A percentile compares a stretch with the other conserved stretches of the same genome.
Conservation (phyloP, 1,284 basidiomycete species). For the Exobasidium cylindrosporum region DNA sequence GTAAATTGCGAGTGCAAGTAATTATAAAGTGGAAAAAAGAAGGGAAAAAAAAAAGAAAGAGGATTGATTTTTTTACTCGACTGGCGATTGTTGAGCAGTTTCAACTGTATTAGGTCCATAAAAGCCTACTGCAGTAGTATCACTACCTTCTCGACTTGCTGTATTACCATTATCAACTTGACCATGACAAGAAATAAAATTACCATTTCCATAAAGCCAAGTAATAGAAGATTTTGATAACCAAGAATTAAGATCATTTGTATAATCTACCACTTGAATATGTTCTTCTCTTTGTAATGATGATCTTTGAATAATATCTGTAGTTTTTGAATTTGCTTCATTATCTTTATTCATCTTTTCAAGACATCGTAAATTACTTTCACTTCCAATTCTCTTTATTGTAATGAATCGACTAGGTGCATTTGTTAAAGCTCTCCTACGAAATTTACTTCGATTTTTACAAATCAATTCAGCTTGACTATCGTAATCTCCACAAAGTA, state of each 20-base stretch:
- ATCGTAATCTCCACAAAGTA: not conserved
- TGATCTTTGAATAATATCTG: not conserved
- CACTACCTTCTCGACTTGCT: not conserved
- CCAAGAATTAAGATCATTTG: not conserved
- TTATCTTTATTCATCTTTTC: not conserved
- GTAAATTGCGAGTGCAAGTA: too few relatives aligned
- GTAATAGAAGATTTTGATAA: not conserved
- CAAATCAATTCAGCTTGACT: not conserved
- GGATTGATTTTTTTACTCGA: too few relatives aligned
- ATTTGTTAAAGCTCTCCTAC: slow-evolving; percentile 7
- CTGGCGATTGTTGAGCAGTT: too few relatives aligned
- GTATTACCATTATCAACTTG: not conserved
- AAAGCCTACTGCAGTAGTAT: not conserved
- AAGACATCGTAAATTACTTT: not conserved
- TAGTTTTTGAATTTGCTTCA: not conserved
- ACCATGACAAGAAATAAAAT: not conserved
- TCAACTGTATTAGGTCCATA: too few relatives aligned
- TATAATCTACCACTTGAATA: slow-evolving; percentile 4
- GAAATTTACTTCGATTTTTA: slow-evolving; percentile 1
- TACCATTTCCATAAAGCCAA: not conserved
- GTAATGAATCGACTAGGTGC: not conserved
- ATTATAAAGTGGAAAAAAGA: too few relatives aligned
- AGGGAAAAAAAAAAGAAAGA: too few relatives aligned
- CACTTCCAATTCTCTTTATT: not conserved
- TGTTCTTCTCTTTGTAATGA: slow-evolving; percentile 4